Evolutionary conservation across 164 flowering plant species (phyloP).

Genomic region (Platanus orientalis): DNA sequence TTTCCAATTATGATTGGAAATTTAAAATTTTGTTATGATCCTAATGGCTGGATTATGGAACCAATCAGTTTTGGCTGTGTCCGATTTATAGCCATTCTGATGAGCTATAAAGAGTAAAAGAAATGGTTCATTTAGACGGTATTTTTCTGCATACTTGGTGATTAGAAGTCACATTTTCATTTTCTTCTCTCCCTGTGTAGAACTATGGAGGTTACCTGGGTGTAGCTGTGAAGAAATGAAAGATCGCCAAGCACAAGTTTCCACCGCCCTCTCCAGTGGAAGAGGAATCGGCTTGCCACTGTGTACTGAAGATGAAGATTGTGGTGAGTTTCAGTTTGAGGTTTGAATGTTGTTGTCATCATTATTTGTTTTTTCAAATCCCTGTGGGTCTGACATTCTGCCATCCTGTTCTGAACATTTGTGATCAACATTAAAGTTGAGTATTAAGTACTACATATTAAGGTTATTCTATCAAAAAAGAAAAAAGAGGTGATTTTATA

Average conservation of each 20-base stretch:
- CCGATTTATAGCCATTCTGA: not conserved
- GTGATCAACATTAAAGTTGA: not conserved
- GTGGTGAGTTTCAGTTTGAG: not conserved
- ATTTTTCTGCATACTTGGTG: not conserved
- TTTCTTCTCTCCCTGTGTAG: constrained; percentile 22
- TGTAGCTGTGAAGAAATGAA: constrained; percentile 52
- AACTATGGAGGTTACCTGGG: constrained; percentile 46
- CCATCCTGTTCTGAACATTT: not conserved
- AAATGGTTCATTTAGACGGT: not conserved
- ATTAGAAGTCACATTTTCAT: not conserved
- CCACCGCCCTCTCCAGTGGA: constrained; percentile 57
- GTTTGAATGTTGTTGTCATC: not conserved
- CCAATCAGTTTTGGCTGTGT: not conserved
- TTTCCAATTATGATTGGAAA: not conserved
- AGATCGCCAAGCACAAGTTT: constrained; percentile 53
- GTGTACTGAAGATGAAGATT: constrained; percentile 21
- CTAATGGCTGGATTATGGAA: not conserved
- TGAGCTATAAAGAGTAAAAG: not conserved
- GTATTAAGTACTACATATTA: not conserved
- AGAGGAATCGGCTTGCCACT: constrained; percentile 48
- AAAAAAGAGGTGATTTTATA: no score
- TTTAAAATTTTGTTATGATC: not conserved
- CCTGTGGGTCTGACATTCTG: not conserved
- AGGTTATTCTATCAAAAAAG: no score
- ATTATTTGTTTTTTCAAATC: not conserved